These are phyloP conservation scores for Hyphodiscus hymeniophilus DNA, from an alignment of 495 filamentous ascomycete genomes.

Conservation along the genomic window DNA sequence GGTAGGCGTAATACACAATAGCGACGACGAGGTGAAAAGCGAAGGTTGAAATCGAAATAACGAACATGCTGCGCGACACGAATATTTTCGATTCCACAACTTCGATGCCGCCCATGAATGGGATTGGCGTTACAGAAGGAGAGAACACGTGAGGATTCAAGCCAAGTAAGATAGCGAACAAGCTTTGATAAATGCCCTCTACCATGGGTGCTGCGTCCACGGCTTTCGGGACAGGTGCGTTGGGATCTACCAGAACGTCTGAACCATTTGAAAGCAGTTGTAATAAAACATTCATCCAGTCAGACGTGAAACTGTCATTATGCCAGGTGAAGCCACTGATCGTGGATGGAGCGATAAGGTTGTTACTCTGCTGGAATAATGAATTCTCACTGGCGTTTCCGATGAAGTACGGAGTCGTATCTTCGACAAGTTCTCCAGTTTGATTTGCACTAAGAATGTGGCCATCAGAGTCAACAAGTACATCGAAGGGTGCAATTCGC, in stretches of 20 bases:
- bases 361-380: neutral
- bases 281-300: slow-evolving; percentile 31
- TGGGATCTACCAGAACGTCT: slow-evolving; percentile 25
- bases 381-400: neutral
- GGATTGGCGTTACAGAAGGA: neutral
- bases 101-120: slow-evolving; percentile 2
- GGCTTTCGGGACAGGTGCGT: slow-evolving; percentile 18
- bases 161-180: slow-evolving; percentile 30
- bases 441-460: slow-evolving; percentile 1
- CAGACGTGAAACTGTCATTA: slow-evolving; percentile 27
- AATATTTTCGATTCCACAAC: slow-evolving; percentile 28
- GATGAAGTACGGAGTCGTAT: neutral
- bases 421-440: neutral
- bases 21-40: slow-evolving; percentile 27
- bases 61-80: slow-evolving; percentile 26
- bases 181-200: slow-evolving; percentile 19
- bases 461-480: slow-evolving; percentile 26
- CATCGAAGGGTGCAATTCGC: slow-evolving; percentile 25
- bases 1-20: slow-evolving; percentile 25
- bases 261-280: slow-evolving; percentile 10
- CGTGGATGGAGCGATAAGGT: neutral
- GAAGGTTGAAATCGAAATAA: slow-evolving; percentile 26
- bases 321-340: slow-evolving; percentile 23
- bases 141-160: slow-evolving; percentile 25
- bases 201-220: slow-evolving; percentile 15